Percentiles rank a stretch among this genome's conserved stretches.
phyloP scores from a whole-genome alignment of 352 stramenopile species.

The Globisporangium iwayamae region DNA sequence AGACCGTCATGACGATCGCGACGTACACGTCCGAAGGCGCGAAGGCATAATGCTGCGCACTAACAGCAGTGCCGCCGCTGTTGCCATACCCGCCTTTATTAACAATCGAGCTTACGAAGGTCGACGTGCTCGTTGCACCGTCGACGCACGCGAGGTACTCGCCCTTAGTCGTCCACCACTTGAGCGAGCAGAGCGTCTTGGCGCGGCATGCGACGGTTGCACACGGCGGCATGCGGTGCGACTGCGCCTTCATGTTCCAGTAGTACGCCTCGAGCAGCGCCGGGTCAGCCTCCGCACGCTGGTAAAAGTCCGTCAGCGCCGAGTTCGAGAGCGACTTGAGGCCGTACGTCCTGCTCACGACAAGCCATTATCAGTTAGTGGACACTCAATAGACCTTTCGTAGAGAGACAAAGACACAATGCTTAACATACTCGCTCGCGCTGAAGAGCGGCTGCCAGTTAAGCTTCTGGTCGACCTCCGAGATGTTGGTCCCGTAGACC shows the following conservation, averaged over 20 bases:
- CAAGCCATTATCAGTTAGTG: neutral
- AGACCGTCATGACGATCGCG: conserved; percentile 42
- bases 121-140: conserved; percentile 18
- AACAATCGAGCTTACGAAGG: conserved; percentile 14
- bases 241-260: conserved; percentile 83
- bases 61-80: neutral
- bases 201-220: conserved; percentile 43
- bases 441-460: conserved; percentile 56
- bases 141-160: conserved; percentile 70
- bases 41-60: neutral
- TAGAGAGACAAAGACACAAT: neutral
- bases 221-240: conserved; percentile 44
- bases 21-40: conserved; percentile 30
- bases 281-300: conserved; percentile 43
- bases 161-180: conserved; percentile 76
- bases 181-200: conserved; percentile 62
- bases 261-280: conserved; percentile 71
- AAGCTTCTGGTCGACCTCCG: conserved; percentile 27
- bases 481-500: conserved; percentile 77
- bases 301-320: conserved; percentile 41
- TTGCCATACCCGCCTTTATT: neutral
- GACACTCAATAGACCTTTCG: neutral
- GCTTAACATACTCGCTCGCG: conserved; percentile 26
- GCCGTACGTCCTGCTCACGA: conserved; percentile 37
- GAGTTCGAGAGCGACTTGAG: conserved; percentile 43